A percentile compares a stretch with the other conserved stretches of the same genome.
Conservation (phyloP, 2,329 filamentous ascomycete genomes). For the Penicillium brevicompactum region DNA sequence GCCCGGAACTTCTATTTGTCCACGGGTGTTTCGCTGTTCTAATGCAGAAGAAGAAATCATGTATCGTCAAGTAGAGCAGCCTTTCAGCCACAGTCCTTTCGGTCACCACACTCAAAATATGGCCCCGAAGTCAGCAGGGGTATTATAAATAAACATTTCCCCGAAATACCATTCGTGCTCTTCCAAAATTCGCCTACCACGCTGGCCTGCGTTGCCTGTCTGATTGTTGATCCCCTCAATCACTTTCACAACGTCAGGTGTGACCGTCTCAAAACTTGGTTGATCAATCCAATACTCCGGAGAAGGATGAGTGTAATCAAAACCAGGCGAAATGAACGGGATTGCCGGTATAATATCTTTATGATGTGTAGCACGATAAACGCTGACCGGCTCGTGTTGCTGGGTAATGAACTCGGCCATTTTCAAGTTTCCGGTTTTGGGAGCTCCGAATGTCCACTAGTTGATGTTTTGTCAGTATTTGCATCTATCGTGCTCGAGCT, state of each 20-base stretch:
- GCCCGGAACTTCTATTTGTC: too few species aligned
- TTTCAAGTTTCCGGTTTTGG: neutral
- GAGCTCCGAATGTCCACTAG: slow-evolving; percentile 3
- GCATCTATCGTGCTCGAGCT: too few species aligned
- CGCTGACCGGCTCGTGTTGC: neutral
- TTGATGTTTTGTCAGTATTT: too few species aligned
- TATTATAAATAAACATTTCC: neutral
- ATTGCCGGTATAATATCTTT: neutral
- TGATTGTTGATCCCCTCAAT: slow-evolving; percentile 1
- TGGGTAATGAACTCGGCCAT: slow-evolving; percentile 5
- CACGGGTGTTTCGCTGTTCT: too few species aligned
- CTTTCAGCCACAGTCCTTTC: too few species aligned
- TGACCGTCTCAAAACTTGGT: neutral
- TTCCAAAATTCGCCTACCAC: neutral
- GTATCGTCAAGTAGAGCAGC: too few species aligned
- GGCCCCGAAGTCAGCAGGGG: neutral
- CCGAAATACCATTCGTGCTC: slow-evolving; percentile 8
- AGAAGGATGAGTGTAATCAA: slow-evolving; percentile 3
- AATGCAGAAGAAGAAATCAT: too few species aligned
- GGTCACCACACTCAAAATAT: too few species aligned
- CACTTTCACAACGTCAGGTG: neutral
- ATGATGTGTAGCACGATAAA: slow-evolving; percentile 1
- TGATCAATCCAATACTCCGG: slow-evolving; percentile 5
- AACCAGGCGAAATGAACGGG: neutral
- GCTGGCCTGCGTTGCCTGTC: neutral